Evolutionary conservation across 2,329 filamentous ascomycete genomes (phyloP), one percentile per base, ranked within the genome.

Genomic region (Aureobasidium vineae): DNA sequence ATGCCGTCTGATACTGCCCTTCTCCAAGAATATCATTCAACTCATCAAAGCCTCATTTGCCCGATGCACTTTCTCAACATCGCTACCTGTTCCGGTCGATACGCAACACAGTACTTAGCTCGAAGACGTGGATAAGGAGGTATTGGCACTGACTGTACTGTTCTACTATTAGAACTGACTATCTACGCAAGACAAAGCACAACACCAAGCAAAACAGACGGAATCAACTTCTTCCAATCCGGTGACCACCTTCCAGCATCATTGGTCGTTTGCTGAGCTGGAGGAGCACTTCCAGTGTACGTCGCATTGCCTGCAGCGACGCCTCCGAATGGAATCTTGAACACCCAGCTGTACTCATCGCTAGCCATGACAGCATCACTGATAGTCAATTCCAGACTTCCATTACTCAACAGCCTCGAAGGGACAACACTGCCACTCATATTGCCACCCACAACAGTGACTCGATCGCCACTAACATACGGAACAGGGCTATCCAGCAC

Each of bases 401-500:
- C 71, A 70, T 76, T 70, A 56, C 68, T 21, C 65, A 72, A 40
- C 43, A 74, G 49, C 59, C 57, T 63, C 21, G 69, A 70, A n/a
- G 73, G 72, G 21, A 75, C 70, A 1, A 75, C 70, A 10, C 68
- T 71, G 2, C 73, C 73, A 54, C 67, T 71, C 70, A 70, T 68
- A 16, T 71, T 72, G 2, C 74, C 77, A 8, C 79, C 80, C 2
- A 83, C 72, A 33, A 84, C 75, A 8, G 76, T 80, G 0, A 85
- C 77, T 21, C 72, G 56, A 69, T 86, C 84, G 0, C 81, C 82
- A 1, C 75, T 65, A 7, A 84, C 56, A 19, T 79, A 79, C 0
- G 84, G 84, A 2, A 85, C 71, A 0, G 80, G 79, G 38, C 78
- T 79, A 40, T 77, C 70, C 5, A 85, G 69, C 1, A 76, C 70